These are phyloP conservation scores for Suillus sp. DNA, from an alignment of 768 basidiomycete genomes.

Conservation along the genomic window DNA sequence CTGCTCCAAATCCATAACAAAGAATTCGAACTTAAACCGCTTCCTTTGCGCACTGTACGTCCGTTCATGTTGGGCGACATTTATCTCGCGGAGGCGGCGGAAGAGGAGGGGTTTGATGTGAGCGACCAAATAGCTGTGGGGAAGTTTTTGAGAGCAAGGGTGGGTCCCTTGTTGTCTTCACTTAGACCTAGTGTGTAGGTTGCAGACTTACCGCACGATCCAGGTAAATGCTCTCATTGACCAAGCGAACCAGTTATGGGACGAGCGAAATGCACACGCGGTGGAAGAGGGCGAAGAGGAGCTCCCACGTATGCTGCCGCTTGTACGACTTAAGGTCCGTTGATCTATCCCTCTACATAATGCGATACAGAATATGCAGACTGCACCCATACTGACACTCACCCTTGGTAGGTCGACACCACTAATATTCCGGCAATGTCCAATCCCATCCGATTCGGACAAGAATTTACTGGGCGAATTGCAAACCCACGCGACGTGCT, in stretches of 20 bases:
- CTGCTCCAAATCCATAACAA: constrained; percentile 86
- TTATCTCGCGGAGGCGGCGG: constrained; percentile 71
- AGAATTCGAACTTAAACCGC: constrained; percentile 81
- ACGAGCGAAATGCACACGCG: constrained; percentile 68
- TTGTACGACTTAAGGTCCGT: constrained; percentile 78
- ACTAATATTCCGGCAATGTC: constrained; percentile 89
- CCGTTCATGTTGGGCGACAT: constrained; percentile 92
- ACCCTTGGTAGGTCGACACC: constrained; percentile 69
- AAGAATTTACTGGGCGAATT: constrained; percentile 86
- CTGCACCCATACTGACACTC: constrained; percentile 6
- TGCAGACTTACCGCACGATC: constrained; percentile 6
- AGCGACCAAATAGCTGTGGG: constrained; percentile 82
- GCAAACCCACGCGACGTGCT: constrained; percentile 96
- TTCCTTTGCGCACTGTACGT: constrained; percentile 88
- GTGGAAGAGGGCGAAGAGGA: constrained; percentile 62
- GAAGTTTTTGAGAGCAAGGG: constrained; percentile 76
- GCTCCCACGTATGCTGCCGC: constrained; percentile 75
- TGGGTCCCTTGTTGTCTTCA: constrained; percentile 27
- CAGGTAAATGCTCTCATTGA: constrained; percentile 82
- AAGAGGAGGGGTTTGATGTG: constrained; percentile 74
- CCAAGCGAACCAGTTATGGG: constrained; percentile 76
- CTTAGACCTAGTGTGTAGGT: not conserved
- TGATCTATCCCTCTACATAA: not conserved
- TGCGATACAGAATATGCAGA: not conserved
- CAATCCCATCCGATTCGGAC: constrained; percentile 96